These are phyloP conservation scores for Andalucia godoyi DNA, from an alignment of 78 protist species.

Conservation along the genomic window DNA sequence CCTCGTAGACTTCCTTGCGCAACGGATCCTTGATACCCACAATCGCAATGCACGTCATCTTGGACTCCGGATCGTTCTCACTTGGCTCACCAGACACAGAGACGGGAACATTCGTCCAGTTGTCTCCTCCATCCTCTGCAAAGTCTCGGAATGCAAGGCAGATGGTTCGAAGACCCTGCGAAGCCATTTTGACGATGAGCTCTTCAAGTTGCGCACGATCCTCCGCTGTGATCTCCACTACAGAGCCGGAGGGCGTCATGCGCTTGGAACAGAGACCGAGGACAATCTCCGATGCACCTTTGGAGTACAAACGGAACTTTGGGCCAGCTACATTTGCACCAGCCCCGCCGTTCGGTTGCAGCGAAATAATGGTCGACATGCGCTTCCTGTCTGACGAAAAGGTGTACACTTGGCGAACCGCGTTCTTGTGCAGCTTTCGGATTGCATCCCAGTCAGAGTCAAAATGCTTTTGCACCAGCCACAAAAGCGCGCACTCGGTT, in stretches of 20 bases:
- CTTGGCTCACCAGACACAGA: background rate
- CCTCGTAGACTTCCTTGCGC: constrained; percentile 41
- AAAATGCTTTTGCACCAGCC: background rate
- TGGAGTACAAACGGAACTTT: background rate
- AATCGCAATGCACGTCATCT: background rate
- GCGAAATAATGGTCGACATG: constrained; percentile 26
- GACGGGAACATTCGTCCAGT: background rate
- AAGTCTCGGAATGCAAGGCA: constrained; percentile 2
- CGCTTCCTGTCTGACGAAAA: constrained; percentile 37
- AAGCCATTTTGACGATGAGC: constrained; percentile 3
- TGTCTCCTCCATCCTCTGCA: background rate
- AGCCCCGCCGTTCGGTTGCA: too few relatives aligned
- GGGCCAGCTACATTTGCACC: background rate
- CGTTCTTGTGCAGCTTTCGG: background rate
- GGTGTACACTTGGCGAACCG: background rate
- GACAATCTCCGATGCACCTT: constrained; percentile 72
- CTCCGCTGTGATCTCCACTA: background rate
- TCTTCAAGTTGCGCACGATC: background rate
- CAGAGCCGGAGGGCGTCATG: background rate
- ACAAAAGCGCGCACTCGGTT: constrained; percentile 26
- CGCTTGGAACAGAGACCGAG: constrained; percentile 11
- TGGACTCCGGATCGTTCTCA: background rate
- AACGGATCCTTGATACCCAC: constrained; percentile 58
- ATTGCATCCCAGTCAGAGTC: background rate
- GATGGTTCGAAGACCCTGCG: constrained; percentile 5